Evolutionary conservation across 495 filamentous ascomycete genomes (phyloP).

Genomic region (Darksidea phi): DNA sequence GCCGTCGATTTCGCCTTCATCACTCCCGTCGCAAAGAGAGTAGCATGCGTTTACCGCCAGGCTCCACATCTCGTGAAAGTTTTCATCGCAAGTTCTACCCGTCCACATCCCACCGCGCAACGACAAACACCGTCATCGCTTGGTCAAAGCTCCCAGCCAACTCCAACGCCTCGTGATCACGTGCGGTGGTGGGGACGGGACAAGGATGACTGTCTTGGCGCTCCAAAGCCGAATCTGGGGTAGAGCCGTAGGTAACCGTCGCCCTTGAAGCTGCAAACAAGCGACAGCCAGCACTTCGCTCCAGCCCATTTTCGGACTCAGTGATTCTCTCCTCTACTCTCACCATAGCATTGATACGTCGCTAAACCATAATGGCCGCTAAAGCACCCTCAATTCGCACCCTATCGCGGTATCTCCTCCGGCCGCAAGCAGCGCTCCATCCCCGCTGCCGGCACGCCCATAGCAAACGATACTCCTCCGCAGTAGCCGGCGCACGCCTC

Average conservation of each 20-base stretch:
- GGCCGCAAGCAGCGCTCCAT: constrained; percentile 20
- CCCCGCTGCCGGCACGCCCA: constrained; percentile 16
- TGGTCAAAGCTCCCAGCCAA: neutral
- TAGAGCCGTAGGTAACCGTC: neutral
- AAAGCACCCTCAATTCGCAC: constrained; percentile 28
- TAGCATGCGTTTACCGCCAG: too few relatives aligned
- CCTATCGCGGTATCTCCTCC: constrained; percentile 29
- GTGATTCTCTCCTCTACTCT: neutral
- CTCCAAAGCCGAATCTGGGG: neutral
- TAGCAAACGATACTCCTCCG: constrained; percentile 39
- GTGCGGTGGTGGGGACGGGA: too few relatives aligned
- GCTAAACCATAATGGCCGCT: constrained; percentile 4
- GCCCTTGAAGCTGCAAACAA: neutral
- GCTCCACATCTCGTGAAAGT: too few relatives aligned
- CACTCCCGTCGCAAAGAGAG: too few relatives aligned
- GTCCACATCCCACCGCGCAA: neutral
- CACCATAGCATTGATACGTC: neutral
- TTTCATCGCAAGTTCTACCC: too few relatives aligned
- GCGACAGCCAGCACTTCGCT: neutral
- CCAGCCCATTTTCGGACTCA: neutral
- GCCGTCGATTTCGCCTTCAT: too few relatives aligned
- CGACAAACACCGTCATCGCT: neutral
- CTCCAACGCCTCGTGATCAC: too few relatives aligned
- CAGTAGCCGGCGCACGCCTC: constrained; percentile 57
- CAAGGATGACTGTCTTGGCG: too few relatives aligned